Evolutionary conservation across 106 monocot species (phyloP), one percentile per base, ranked within the genome.

Genomic region (Xerophyta viscosa): DNA sequence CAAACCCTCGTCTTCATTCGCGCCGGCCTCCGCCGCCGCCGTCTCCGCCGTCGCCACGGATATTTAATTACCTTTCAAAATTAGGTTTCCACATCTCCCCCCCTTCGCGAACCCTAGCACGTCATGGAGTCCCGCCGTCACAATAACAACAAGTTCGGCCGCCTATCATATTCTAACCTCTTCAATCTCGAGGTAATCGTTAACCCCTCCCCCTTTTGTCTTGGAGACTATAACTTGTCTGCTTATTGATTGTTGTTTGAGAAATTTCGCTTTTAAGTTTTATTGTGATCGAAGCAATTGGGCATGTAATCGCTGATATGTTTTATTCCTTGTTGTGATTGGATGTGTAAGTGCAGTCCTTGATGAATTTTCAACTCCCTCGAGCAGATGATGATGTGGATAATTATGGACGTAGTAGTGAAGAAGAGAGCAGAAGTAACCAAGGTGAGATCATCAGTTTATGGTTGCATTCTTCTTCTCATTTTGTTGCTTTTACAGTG

Each of bases 121-220:
- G 33, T 11, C 7, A 71, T 81, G 76, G 82, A 72, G 26, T 58
- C 31, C 28, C 42, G 71, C 49, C 59, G 63, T 24, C 65, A 57
- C 42, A n/a, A n/a, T n/a, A n/a, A n/a, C n/a, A 63, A 43, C 26
- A 52, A 54, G 46, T 64, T 64, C 54, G 77, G 80, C 5, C 44
- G 73, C 9, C 3, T 44, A 14, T 77, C 87, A 28, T 82, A 83
- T 58, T 68, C 79, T 71, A 80, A 77, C 33, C 87, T 92, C 71
- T 92, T 87, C 77, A 83, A 92, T 62, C 87, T 92, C 60, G 92
- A 92, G 77, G 92, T 87, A 60, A 64, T 27, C 13, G 21, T 46
- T 54, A 15, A 4, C 27, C 6, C 2, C 4, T 56, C 12, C 30
- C 30, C 29, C 7, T 8, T 44, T 33, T 33, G 33, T 10, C 33